phyloP scores from a whole-genome alignment of 768 basidiomycete genomes.

The Tricholoma furcatifolium region DNA sequence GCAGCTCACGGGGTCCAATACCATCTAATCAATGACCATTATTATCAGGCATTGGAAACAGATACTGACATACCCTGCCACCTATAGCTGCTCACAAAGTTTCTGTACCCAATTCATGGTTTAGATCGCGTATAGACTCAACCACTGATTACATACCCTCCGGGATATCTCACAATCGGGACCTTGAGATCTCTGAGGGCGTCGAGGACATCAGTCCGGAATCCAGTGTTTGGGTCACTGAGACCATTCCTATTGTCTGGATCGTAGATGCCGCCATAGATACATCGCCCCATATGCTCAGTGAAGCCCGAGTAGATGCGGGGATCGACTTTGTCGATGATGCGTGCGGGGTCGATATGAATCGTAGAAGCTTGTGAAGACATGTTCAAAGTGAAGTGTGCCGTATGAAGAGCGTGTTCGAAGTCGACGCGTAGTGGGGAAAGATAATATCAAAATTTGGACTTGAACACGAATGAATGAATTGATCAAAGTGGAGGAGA shows the following conservation, averaged over 20 bases:
- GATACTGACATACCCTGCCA: conserved; percentile 48
- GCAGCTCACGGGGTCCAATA: conserved; percentile 46
- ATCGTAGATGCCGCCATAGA: conserved; percentile 49
- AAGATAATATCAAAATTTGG: too few species aligned
- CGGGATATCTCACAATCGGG: conserved; percentile 52
- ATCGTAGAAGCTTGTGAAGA: conserved; percentile 25
- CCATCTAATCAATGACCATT: conserved; percentile 34
- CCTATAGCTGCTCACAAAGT: conserved; percentile 54
- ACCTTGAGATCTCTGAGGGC: conserved; percentile 44
- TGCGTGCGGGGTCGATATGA: conserved; percentile 39
- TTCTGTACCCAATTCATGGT: conserved; percentile 23
- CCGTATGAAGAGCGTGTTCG: not conserved
- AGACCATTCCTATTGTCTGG: conserved; percentile 34
- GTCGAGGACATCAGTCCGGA: conserved; percentile 49
- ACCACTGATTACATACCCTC: conserved; percentile 33
- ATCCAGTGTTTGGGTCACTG: conserved; percentile 40
- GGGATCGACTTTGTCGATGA: conserved; percentile 43
- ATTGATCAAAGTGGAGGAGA: too few species aligned
- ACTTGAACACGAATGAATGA: too few species aligned
- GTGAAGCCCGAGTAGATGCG: conserved; percentile 62
- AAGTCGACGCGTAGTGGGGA: too few species aligned
- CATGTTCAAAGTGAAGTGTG: not conserved
- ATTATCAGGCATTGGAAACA: not conserved
- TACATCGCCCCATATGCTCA: conserved; percentile 59
- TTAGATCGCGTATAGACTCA: not conserved